Evolutionary conservation across 192 early-diverging fungal genomes (phyloP).

Genomic region (Umbelopsis sp.): DNA sequence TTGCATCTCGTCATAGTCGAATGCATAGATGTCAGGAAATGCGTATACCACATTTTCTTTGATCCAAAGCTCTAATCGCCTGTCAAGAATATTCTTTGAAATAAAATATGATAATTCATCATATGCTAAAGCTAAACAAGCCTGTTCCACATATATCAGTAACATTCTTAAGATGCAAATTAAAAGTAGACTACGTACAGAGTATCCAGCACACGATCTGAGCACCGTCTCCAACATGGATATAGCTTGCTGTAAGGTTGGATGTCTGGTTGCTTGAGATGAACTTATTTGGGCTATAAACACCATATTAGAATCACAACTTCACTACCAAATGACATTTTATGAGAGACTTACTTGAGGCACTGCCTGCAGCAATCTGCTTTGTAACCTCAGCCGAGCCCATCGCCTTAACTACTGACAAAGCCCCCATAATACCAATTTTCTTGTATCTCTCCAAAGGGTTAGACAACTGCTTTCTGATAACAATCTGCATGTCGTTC

Average conservation of each 20-base stretch:
- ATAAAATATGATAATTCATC: slow-evolving; percentile 75
- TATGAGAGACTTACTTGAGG: slow-evolving; percentile 14
- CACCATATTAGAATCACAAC: neutral
- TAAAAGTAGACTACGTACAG: slow-evolving; percentile 31
- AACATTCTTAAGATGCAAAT: neutral
- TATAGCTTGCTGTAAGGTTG: slow-evolving; percentile 55
- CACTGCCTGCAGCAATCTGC: slow-evolving; percentile 19
- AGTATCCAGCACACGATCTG: slow-evolving; percentile 40
- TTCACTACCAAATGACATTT: neutral
- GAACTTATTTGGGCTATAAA: neutral
- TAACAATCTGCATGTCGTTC: slow-evolving; percentile 71
- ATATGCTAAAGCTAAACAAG: slow-evolving; percentile 68
- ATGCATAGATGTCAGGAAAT: slow-evolving; percentile 64
- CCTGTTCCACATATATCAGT: slow-evolving; percentile 38
- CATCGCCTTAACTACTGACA: slow-evolving; percentile 66
- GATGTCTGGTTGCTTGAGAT: slow-evolving; percentile 26
- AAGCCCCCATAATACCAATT: slow-evolving; percentile 71
- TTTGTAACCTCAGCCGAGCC: slow-evolving; percentile 42
- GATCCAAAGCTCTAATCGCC: slow-evolving; percentile 66
- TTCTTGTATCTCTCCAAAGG: slow-evolving; percentile 63
- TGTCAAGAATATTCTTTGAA: slow-evolving; percentile 52
- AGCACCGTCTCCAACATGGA: slow-evolving; percentile 60
- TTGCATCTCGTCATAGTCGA: slow-evolving; percentile 33
- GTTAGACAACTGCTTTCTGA: slow-evolving; percentile 80
- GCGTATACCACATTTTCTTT: slow-evolving; percentile 62